A percentile compares a stretch with the other conserved stretches of the same genome.
Evolutionary conservation across 108 stramenopile genomes (phyloP).

Genomic region (Stephanodiscus triporus): DNA sequence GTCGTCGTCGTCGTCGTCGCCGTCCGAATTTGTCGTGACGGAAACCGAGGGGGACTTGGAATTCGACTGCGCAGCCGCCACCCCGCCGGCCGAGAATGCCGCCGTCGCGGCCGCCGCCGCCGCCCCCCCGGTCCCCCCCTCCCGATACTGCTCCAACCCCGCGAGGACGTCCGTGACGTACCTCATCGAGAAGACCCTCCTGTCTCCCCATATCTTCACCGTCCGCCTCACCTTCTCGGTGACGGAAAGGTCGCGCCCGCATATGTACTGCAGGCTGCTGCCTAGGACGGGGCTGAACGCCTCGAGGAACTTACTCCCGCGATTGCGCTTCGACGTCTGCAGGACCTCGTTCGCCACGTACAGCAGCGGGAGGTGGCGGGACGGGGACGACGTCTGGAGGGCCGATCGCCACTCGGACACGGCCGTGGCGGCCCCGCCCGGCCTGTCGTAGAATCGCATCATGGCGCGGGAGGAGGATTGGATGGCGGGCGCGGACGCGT

Average conservation of each 20-base stretch:
- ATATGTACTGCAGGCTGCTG: slow-evolving; percentile 64
- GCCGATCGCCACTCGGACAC: slow-evolving; percentile 85
- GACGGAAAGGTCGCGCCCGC: slow-evolving; percentile 44
- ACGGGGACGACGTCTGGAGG: slow-evolving; percentile 52
- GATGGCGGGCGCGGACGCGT: slow-evolving; percentile 68
- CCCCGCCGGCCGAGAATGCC: slow-evolving; percentile 3
- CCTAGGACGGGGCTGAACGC: slow-evolving; percentile 78
- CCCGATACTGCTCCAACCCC: slow-evolving; percentile 71
- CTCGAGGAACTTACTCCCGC: slow-evolving; percentile 84
- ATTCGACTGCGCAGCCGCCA: slow-evolving; percentile 3
- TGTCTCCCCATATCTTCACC: slow-evolving; percentile 89
- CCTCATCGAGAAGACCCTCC: slow-evolving; percentile 73
- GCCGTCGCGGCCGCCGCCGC: neutral
- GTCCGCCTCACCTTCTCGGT: slow-evolving; percentile 80
- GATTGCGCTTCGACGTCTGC: slow-evolving; percentile 84
- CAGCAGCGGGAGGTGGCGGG: slow-evolving; percentile 72
- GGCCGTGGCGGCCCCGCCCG: slow-evolving; percentile 51
- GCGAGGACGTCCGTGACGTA: slow-evolving; percentile 75
- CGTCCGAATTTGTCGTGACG: slow-evolving; percentile 17
- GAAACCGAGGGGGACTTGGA: slow-evolving; percentile 22
- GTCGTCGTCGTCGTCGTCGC: slow-evolving; percentile 33
- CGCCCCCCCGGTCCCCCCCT: slow-evolving; percentile 18
- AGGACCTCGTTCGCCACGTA: slow-evolving; percentile 90
- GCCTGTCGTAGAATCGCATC: slow-evolving; percentile 83
- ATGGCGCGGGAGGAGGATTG: slow-evolving; percentile 69